These are phyloP conservation scores for Pythium periplocum DNA, from an alignment of 352 stramenopile species.

Conservation along the genomic window DNA sequence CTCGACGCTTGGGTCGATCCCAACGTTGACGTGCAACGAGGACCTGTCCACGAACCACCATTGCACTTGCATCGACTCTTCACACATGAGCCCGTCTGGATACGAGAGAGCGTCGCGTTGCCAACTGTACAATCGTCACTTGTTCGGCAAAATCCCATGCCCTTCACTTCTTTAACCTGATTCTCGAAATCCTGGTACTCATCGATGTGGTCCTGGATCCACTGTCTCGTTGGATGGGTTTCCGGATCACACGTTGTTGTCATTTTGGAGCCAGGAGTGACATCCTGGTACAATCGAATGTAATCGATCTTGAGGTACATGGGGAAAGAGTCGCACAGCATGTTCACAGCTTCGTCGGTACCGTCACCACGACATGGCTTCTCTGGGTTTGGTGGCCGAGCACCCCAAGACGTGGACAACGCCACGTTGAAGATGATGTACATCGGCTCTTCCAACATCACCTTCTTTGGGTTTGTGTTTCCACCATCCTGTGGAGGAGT, in stretches of 20 bases:
- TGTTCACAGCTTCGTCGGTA: conserved; percentile 31
- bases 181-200: conserved; percentile 73
- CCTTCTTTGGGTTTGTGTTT: conserved; percentile 71
- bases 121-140: conserved; percentile 58
- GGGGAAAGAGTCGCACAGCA: conserved; percentile 59
- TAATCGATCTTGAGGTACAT: conserved; percentile 79
- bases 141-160: conserved; percentile 45
- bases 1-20: conserved; percentile 10
- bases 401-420: conserved; percentile 87
- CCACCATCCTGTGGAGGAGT: conserved; percentile 40
- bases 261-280: conserved; percentile 35
- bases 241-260: conserved; percentile 48
- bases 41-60: conserved; percentile 1
- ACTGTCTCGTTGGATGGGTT: conserved; percentile 62
- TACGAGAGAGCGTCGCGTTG: conserved; percentile 16
- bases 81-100: conserved; percentile 19
- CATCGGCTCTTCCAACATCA: conserved; percentile 93
- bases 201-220: conserved; percentile 71
- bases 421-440: conserved; percentile 96
- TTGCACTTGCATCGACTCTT: conserved; percentile 16
- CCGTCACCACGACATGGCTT: conserved; percentile 49
- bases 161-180: conserved; percentile 44
- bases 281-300: conserved; percentile 72
- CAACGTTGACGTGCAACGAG: conserved; percentile 17
- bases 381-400: conserved; percentile 58